Evolutionary conservation across 2,329 filamentous ascomycete genomes (phyloP), one percentile per base, ranked within the genome.

Genomic region (Ceratocystis smalleyi): DNA sequence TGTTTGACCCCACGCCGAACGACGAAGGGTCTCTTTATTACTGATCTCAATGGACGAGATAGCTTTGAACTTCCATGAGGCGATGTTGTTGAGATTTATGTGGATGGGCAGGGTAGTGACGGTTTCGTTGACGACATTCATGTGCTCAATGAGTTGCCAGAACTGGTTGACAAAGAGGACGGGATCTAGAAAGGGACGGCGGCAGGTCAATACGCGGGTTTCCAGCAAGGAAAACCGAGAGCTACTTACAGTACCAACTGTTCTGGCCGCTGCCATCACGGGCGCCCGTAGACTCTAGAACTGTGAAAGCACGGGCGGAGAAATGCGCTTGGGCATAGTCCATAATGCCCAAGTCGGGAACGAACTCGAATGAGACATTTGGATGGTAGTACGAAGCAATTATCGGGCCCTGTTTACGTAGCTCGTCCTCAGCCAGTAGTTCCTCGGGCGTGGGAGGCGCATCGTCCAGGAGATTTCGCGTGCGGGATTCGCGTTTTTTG

Each of bases 161-260:
- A 99, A 99, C 3, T 88, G 95, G 76, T 99, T 99, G 72, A 94
- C 79, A 73, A 90, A 99, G 47, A 97, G 76, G 55, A 96, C 83
- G 3, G 94, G 94, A 72, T 84, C 77, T 79, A 63, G 27, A 27
- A 12, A 35, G 35, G 62, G 7, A 40, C 24, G 22, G 2, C 15
- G n/a, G 8, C 12, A 35, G 10, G n/a, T 24, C 27, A 5, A 24
- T 8, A 24, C 15, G 30, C 5, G 15, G 24, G 12, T n/a, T 5
- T 5, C 43, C 10, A 40, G 15, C 10, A 40, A 40, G 35, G 10
- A 40, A 40, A 40, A 15, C 35, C 5, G 3, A 15, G 35, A 10
- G 35, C 35, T 49, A 76, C 77, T 68, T 73, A 79, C 77, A 86
- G 69, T 97, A 99, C 91, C 91, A 99, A 67, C 87, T 86, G 75